Conservation (phyloP, 1,139 yeast genomes). For the Kodamaea suecica region DNA sequence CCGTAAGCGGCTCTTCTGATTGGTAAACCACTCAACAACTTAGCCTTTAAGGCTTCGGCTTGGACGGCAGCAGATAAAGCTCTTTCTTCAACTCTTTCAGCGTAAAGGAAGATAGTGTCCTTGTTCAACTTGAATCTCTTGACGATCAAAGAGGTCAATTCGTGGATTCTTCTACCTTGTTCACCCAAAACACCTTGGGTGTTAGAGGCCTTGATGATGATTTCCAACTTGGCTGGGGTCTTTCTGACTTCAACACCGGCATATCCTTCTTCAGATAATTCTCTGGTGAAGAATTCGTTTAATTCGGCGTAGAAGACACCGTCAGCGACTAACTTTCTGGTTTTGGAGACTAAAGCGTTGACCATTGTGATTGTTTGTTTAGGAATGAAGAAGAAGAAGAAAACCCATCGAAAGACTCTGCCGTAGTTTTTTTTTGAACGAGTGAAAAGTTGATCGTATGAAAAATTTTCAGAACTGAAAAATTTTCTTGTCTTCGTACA, state of each 20-base stretch:
- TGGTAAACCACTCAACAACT: constrained; percentile 97
- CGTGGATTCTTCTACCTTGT: constrained; percentile 99
- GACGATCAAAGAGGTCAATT: constrained; percentile 94
- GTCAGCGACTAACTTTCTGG: constrained; percentile 96
- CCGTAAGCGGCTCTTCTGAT: constrained; percentile 99
- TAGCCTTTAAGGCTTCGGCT: constrained; percentile 98
- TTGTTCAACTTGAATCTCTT: constrained; percentile 98
- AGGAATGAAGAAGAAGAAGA: constrained; percentile 6
- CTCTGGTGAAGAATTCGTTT: constrained; percentile 99
- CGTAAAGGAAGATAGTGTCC: constrained; percentile 92
- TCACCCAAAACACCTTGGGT: constrained; percentile 99
- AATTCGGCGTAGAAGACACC: constrained; percentile 99
- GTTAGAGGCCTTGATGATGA: constrained; percentile 98
- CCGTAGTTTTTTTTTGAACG: too few species aligned
- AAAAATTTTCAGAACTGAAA: not conserved
- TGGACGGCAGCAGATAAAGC: constrained; percentile 99
- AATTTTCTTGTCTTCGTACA: not conserved
- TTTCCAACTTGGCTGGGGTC: constrained; percentile 97
- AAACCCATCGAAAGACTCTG: too few species aligned
- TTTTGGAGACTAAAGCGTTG: constrained; percentile 68
- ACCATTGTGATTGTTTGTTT: constrained; percentile 36
- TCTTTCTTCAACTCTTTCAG: constrained; percentile 99
- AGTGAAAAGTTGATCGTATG: too few species aligned
- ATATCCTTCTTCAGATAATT: constrained; percentile 99
- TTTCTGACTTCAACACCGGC: constrained; percentile 99